Percentiles rank a stretch among this genome's conserved stretches.
phyloP scores from a whole-genome alignment of 2,329 filamentous ascomycete species.

The Chrysoporthe deuterocubensis region DNA sequence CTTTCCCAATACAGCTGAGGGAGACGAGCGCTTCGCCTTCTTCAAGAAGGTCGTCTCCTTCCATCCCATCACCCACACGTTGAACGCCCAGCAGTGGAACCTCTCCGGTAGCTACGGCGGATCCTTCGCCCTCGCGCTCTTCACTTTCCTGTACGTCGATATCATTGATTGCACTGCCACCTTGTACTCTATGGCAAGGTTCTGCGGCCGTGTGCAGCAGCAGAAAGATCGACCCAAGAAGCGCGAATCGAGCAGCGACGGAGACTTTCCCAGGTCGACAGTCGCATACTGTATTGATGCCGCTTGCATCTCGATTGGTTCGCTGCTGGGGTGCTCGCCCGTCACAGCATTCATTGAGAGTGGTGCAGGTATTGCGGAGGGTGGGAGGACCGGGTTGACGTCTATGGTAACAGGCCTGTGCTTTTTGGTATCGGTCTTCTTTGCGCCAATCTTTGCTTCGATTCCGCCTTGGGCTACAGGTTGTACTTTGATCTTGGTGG shows the following conservation, averaged over 20 bases:
- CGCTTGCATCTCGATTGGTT: constrained; percentile 71
- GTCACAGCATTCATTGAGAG: constrained; percentile 88
- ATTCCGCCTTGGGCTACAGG: constrained; percentile 90
- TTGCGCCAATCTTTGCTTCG: constrained; percentile 86
- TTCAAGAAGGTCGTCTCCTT: constrained; percentile 75
- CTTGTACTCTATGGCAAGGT: constrained; percentile 80
- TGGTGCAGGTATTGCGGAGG: constrained; percentile 88
- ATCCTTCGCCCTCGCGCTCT: constrained; percentile 71
- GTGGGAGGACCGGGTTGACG: constrained; percentile 83
- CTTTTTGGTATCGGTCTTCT: constrained; percentile 88
- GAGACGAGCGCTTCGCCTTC: constrained; percentile 69
- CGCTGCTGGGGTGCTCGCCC: constrained; percentile 76
- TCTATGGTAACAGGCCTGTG: constrained; percentile 77
- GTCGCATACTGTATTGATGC: constrained; percentile 78
- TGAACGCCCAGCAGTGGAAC: constrained; percentile 70
- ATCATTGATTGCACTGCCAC: constrained; percentile 80
- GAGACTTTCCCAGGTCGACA: constrained; percentile 86
- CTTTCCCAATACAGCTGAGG: constrained; percentile 69
- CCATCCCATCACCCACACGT: constrained; percentile 67
- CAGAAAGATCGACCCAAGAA: constrained; percentile 45
- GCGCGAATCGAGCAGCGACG: constrained; percentile 51
- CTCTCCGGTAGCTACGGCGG: constrained; percentile 56
- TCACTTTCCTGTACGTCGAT: constrained; percentile 80
- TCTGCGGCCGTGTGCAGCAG: constrained; percentile 59
- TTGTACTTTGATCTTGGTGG: constrained; percentile 74